Evolutionary conservation across 192 early-diverging fungal species (phyloP).

Genomic region (Coemansia sp.): DNA sequence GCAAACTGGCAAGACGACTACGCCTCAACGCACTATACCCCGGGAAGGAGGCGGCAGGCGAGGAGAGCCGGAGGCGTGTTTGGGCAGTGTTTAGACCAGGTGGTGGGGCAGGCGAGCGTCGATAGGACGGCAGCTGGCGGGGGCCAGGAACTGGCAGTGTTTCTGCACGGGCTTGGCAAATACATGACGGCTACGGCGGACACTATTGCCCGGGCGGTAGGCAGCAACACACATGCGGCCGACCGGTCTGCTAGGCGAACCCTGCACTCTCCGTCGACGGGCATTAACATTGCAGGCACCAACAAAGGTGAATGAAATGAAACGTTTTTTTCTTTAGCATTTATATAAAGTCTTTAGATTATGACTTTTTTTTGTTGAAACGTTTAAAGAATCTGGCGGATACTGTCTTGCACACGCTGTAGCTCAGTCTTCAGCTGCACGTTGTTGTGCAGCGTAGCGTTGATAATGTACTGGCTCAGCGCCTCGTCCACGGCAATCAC

Average conservation of each 20-base stretch:
- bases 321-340: too few relatives aligned
- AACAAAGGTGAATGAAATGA: too few relatives aligned
- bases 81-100: too few relatives aligned
- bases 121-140: background rate
- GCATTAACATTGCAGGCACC: too few relatives aligned
- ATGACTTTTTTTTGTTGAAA: background rate
- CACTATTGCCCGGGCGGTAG: background rate
- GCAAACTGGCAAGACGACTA: too few relatives aligned
- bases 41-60: too few relatives aligned
- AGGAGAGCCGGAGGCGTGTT: too few relatives aligned
- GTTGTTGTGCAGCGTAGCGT: conserved; percentile 30
- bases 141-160: background rate
- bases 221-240: background rate
- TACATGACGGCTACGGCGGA: conserved; percentile 3
- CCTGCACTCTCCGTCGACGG: too few relatives aligned
- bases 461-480: conserved; percentile 52
- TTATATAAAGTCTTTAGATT: too few relatives aligned
- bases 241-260: too few relatives aligned
- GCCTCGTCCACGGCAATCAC: conserved; percentile 44
- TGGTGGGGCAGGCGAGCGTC: too few relatives aligned
- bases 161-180: background rate
- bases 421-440: conserved; percentile 34
- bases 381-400: conserved; percentile 46
- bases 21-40: too few relatives aligned
- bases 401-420: conserved; percentile 36